Evolutionary conservation across 192 early-diverging fungal species (phyloP), one percentile per base, ranked within the genome.

Genomic region (Backusella morwellensis): DNA sequence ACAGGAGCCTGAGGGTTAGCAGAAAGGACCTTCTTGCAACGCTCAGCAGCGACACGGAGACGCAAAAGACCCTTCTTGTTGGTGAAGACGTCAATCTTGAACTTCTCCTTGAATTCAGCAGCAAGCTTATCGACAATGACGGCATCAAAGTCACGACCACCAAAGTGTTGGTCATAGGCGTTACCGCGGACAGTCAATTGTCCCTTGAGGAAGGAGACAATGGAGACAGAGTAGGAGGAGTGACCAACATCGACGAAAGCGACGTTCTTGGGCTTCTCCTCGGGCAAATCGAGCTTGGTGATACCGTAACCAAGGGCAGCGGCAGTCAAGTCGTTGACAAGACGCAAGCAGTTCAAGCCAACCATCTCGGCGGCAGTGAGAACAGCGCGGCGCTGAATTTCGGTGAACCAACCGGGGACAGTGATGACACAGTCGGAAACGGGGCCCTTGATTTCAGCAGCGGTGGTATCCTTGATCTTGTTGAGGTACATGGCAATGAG

Each of bases 251-350:
- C 97, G 52, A 96, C 94, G 85, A 99, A 94, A 69, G 92, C 93
- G 54, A 99, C 94, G 81, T 93, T 94, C 73, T 93, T 92, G 75
- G 97, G 91, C 81, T 86, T 89, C 71, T 96, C 96, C 88, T 99
- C 96, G 75, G 97, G 97, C 74, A 99, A 90, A 84, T 99, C 97
- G 41, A 88, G 89, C 89, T 97, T 97, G 82, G 97, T 99, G 85
- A 99, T 98, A 84, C 97, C 97, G 82, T 99, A 99, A 67, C 94
- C 97, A 75, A 99, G 92, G 35, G 97, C 97, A 66, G 92, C 86
- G 21, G 97, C 97, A 35, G 97, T 96, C 76, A 87, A 91, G 80
- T 99, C 97, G 88, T 98, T 97, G 77, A 99, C 86, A 72, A 99
- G 84, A 68, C 96, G 90, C 74, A 99, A 88, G 73, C 91, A 91